Evolutionary conservation across 768 basidiomycete genomes (phyloP).

Genomic region (Trametes sanguinea): DNA sequence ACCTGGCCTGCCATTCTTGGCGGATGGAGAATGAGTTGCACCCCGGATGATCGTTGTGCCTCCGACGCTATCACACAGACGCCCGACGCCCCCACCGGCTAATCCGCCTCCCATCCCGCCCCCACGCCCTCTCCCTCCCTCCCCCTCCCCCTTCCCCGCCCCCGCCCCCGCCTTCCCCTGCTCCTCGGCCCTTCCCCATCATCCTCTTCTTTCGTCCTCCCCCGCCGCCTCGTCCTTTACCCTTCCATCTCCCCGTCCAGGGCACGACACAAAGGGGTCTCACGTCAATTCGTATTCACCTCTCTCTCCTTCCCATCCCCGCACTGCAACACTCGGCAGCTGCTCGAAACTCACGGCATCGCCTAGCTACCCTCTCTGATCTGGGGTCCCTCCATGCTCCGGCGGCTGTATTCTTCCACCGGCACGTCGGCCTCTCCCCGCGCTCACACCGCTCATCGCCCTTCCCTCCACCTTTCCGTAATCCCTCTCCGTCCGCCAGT

Average conservation of each 20-base stretch:
- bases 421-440: constrained; percentile 3
- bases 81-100: constrained; percentile 14
- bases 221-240: not conserved
- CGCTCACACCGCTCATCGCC: not conserved
- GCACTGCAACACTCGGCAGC: not conserved
- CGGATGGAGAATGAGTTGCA: not conserved
- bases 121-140: not conserved
- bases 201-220: not conserved
- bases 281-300: no score
- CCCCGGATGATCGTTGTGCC: constrained; percentile 4
- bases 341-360: constrained; percentile 3
- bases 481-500: not conserved
- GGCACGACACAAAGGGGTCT: no score
- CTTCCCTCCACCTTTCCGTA: not conserved
- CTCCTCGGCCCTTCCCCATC: not conserved
- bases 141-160: constrained; percentile 5
- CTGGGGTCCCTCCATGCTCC: constrained; percentile 18
- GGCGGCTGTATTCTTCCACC: constrained; percentile 11
- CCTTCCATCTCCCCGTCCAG: not conserved
- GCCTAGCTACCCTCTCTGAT: constrained; percentile 12
- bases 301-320: not conserved
- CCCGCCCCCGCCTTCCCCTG: constrained; percentile 7
- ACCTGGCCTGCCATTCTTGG: constrained; percentile 13
- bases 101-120: not conserved
- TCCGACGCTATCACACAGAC: constrained; percentile 1